Percentiles rank a stretch among this genome's conserved stretches.
Evolutionary conservation across 2,329 filamentous ascomycete species (phyloP).

Genomic region (Aspergillus sclerotialis): DNA sequence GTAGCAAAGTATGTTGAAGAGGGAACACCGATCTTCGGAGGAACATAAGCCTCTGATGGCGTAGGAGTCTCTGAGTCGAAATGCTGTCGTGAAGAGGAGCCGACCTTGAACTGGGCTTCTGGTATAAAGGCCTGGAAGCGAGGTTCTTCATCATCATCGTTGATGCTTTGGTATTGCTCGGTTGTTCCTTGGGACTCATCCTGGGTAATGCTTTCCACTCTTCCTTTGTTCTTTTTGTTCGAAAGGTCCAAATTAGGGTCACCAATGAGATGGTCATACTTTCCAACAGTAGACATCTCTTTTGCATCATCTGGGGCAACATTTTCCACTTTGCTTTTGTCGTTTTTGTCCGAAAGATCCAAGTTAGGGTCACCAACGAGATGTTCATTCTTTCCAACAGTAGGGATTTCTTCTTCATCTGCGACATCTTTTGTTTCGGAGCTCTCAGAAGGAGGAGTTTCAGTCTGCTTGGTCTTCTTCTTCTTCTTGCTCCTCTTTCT

Average conservation of each 20-base stretch:
- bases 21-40: background rate
- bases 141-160: background rate
- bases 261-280: conserved; percentile 1
- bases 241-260: background rate
- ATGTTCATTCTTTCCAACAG: background rate
- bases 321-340: conserved; percentile 3
- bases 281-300: conserved; percentile 1
- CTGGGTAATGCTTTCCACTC: conserved; percentile 8
- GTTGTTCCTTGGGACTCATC: background rate
- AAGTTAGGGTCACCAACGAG: conserved; percentile 1
- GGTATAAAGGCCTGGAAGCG: background rate
- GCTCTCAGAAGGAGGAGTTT: background rate
- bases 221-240: conserved; percentile 5
- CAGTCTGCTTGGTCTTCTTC: background rate
- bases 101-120: background rate
- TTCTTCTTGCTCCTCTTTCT: background rate
- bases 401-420: conserved; percentile 1
- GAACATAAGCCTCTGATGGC: background rate
- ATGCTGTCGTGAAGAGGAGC: no score
- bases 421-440: background rate
- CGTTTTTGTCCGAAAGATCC: conserved; percentile 3
- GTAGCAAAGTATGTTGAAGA: background rate
- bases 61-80: background rate
- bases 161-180: background rate
- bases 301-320: conserved; percentile 6